Evolutionary conservation across 805 yeast species (phyloP).

Genomic region (Wickerhamiella kazuoi): DNA sequence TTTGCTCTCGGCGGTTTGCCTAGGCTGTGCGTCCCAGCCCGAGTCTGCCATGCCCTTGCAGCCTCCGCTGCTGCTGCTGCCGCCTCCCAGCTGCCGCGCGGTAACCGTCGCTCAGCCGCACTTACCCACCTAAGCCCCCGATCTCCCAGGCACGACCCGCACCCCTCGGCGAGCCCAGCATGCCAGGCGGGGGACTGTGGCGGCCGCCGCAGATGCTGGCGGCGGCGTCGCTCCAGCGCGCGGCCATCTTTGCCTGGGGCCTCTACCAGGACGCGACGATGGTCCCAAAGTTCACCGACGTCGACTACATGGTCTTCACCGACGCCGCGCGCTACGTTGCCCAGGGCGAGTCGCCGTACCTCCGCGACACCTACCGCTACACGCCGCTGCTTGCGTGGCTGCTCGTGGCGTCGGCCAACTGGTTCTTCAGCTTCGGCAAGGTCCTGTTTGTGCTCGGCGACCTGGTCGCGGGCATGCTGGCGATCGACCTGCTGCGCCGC

Average conservation of each 20-base stretch:
- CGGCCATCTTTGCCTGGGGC: conserved; percentile 59
- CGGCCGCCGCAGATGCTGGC: not conserved
- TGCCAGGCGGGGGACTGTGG: not conserved
- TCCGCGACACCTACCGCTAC: conserved; percentile 77
- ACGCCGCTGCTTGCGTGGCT: conserved; percentile 84
- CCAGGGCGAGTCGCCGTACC: conserved; percentile 52
- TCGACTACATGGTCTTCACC: conserved; percentile 83
- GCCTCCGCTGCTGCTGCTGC: too few species aligned
- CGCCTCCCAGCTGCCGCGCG: too few species aligned
- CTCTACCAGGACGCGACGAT: conserved; percentile 67
- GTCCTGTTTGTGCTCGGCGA: conserved; percentile 61
- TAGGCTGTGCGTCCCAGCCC: too few species aligned
- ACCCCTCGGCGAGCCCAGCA: not conserved
- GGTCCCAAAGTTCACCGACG: conserved; percentile 78
- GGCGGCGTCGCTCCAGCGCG: conserved; percentile 21
- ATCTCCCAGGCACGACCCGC: too few species aligned
- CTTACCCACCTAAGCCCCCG: too few species aligned
- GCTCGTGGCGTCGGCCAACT: conserved; percentile 43
- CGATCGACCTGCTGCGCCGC: conserved; percentile 26
- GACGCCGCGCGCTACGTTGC: conserved; percentile 71
- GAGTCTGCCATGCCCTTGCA: too few species aligned
- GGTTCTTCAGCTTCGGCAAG: conserved; percentile 53
- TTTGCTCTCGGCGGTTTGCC: too few species aligned
- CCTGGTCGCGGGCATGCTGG: conserved; percentile 56
- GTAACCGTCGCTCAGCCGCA: too few species aligned